Percentiles rank a stretch among this genome's conserved stretches.
Evolutionary conservation across 208 protist species (phyloP).

Genomic region (Acanthamoeba healyi): DNA sequence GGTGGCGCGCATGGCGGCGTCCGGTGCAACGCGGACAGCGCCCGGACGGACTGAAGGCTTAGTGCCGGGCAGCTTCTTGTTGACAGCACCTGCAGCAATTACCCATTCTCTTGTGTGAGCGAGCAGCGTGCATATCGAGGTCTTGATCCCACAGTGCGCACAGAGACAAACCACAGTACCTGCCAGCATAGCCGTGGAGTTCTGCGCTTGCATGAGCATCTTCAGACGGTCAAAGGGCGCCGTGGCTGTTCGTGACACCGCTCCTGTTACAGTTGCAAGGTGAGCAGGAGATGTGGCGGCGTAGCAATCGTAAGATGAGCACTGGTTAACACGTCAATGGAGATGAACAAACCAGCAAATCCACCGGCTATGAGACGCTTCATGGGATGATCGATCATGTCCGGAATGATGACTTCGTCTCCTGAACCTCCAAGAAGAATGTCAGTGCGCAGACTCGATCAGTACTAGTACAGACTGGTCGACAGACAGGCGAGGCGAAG

Average conservation of each 20-base stretch:
- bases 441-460: neutral
- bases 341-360: constrained; percentile 1
- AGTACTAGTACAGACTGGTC: neutral
- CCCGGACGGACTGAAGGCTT: neutral
- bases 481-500: neutral
- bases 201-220: constrained; percentile 73
- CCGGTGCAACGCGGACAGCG: neutral
- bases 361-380: constrained; percentile 66
- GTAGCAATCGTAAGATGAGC: no score
- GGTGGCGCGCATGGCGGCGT: neutral
- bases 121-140: no score
- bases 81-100: neutral
- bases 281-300: neutral
- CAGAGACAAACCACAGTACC: neutral
- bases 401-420: constrained; percentile 61
- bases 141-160: no score
- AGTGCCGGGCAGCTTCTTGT: neutral
- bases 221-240: constrained; percentile 75
- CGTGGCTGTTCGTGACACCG: constrained; percentile 65
- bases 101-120: no score
- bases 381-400: constrained; percentile 22
- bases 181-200: constrained; percentile 54
- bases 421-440: neutral
- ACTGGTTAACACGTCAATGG: no score
- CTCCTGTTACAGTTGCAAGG: neutral